Evolutionary conservation across 1,139 yeast genomes (phyloP).

Genomic region (Sugiyamaella castrensis): DNA sequence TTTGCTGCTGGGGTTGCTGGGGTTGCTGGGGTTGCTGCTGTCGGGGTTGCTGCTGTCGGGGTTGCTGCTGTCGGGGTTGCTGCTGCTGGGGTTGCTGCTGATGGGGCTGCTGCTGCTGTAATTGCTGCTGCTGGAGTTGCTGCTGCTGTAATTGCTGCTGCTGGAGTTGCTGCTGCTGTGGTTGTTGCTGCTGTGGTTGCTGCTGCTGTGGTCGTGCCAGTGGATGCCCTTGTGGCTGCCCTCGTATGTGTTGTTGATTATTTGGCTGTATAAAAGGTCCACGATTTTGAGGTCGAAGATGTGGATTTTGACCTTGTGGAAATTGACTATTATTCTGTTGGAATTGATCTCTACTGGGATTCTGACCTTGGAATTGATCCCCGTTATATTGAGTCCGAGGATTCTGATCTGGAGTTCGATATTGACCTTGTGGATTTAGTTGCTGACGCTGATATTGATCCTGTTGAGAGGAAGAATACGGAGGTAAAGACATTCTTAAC

Average conservation of each 20-base stretch:
- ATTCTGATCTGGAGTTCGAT: no score
- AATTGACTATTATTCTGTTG: no score
- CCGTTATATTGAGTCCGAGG: no score
- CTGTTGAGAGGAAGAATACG: not conserved
- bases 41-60: not conserved
- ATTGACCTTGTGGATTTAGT: no score
- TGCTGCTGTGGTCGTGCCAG: not conserved
- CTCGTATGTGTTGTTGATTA: not conserved
- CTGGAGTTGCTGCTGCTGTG: not conserved
- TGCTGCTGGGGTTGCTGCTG: not conserved
- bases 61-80: not conserved
- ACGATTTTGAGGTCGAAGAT: no score
- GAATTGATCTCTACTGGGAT: no score
- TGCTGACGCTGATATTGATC: not conserved
- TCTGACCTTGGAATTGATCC: no score
- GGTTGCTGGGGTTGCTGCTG: conserved; percentile 1
- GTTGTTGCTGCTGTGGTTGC: not conserved
- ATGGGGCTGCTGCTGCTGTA: no score
- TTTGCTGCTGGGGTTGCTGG: conserved; percentile 6
- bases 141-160: not conserved
- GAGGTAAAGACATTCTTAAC: not conserved
- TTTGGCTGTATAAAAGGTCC: not conserved
- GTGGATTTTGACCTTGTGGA: no score
- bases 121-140: not conserved
- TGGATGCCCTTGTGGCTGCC: not conserved